Percentiles rank a stretch among this genome's conserved stretches.
phyloP scores from a whole-genome alignment of 2,329 filamentous ascomycete species.

The Uncinocarpus reesii region DNA sequence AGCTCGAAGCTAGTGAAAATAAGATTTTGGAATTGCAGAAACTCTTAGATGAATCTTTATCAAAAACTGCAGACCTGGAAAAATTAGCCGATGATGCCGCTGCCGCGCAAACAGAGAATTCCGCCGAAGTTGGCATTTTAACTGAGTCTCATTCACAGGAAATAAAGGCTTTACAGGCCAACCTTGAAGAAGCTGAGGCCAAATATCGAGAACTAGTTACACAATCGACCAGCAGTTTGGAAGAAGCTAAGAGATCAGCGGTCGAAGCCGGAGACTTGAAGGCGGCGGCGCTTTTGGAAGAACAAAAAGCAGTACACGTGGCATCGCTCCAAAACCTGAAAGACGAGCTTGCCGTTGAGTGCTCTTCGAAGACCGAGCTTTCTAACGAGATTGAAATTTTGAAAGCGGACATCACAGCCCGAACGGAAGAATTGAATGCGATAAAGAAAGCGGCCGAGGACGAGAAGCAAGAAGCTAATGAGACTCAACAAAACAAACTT shows the following conservation, averaged over 20 bases:
- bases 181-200: slow-evolving; percentile 30
- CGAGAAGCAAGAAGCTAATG: slow-evolving; percentile 26
- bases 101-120: slow-evolving; percentile 16
- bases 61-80: slow-evolving; percentile 13
- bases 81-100: slow-evolving; percentile 12
- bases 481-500: slow-evolving; percentile 17
- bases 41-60: slow-evolving; percentile 14
- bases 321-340: slow-evolving; percentile 21
- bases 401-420: slow-evolving; percentile 22
- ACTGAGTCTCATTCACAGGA: slow-evolving; percentile 16
- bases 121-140: slow-evolving; percentile 15
- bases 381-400: slow-evolving; percentile 13
- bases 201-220: slow-evolving; percentile 31
- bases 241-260: slow-evolving; percentile 31
- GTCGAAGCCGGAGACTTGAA: slow-evolving; percentile 29
- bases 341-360: slow-evolving; percentile 16
- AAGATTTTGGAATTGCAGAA: slow-evolving; percentile 17
- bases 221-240: slow-evolving; percentile 30
- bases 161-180: slow-evolving; percentile 24
- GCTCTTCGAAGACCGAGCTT: slow-evolving; percentile 11
- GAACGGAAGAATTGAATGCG: slow-evolving; percentile 24
- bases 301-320: slow-evolving; percentile 30
- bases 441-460: slow-evolving; percentile 22
- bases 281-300: slow-evolving; percentile 28
- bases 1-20: slow-evolving; percentile 17